Evolutionary conservation across 768 basidiomycete genomes (phyloP).

Genomic region (Agaricus sinodeliciosus): DNA sequence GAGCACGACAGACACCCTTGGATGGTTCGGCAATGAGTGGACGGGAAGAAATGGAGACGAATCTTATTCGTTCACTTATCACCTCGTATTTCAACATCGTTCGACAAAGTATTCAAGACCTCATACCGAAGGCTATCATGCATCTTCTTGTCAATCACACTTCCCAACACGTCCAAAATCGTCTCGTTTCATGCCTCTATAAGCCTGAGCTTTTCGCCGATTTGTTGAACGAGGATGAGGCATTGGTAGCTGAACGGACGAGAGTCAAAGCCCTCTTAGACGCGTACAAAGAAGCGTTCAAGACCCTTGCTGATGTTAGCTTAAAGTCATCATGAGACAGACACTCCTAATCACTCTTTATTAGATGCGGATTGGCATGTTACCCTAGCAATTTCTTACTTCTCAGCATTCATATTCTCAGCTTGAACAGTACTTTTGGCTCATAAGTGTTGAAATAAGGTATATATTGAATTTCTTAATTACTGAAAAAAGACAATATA

Average conservation of each 20-base stretch:
- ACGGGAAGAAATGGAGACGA: constrained; percentile 96
- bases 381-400: constrained; percentile 6
- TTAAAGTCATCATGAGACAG: constrained; percentile 52
- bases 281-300: constrained; percentile 94
- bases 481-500: constrained; percentile 1
- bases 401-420: background rate
- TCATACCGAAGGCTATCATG: constrained; percentile 98
- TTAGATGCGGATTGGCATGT: constrained; percentile 2
- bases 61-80: constrained; percentile 90
- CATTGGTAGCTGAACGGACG: constrained; percentile 86
- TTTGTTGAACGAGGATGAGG: constrained; percentile 92
- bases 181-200: constrained; percentile 90
- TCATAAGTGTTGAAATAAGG: background rate
- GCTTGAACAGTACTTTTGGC: background rate
- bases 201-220: constrained; percentile 91
- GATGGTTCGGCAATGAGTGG: constrained; percentile 60
- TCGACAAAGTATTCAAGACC: constrained; percentile 93
- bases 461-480: constrained; percentile 8
- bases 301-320: constrained; percentile 76
- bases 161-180: constrained; percentile 94
- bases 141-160: constrained; percentile 95
- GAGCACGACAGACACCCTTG: constrained; percentile 42
- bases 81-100: constrained; percentile 94
- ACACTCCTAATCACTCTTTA: constrained; percentile 3
- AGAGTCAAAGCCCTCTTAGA: constrained; percentile 92